Base-by-base conservation (phyloP, 2,329 filamentous ascomycete species). In the Pseudocercospora eumusae region DNA sequence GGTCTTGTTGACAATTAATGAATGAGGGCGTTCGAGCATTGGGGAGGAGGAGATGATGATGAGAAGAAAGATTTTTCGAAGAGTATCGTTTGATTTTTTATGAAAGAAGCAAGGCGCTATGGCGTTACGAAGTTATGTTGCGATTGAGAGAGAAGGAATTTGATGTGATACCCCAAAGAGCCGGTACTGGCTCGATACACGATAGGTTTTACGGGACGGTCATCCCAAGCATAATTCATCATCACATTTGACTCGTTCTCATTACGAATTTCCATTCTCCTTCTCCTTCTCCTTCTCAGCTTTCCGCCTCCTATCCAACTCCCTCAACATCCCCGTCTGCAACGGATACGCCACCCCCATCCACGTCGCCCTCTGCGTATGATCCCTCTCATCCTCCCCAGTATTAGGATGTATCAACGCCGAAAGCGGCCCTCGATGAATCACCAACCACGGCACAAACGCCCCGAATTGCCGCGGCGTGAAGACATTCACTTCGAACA, bases 401-500 rank as follows among this genome's bases (percentile, higher is more conserved):
- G 89, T 92, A 71, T 96, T 96, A 0, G 92, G 92, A 75, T 96
- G 93, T 1, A 96, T 75, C 20, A 97, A 79, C 3, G 81, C 92
- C 53, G 89, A 92, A 63, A 96, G 76, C 2, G 91, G 90, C 0
- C 92, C 92, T 4, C 92, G 83, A 76, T 93, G 88, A 61, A 96
- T 85, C 28, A 91, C 84, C 28, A 96, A 79, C 92, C 92, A 96
- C 0, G 91, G 84, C 42, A 97, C 79, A 70, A 96, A 96, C 0
- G 93, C 92, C 0, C 92, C 92, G 71, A 96, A 96, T 75, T 96
- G 90, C 2, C 86, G 74, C 0, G 92, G 93, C 0, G 88, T 92
- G 75, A 93, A 91, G 20, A 96, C 50, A 69, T 96, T 96, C 50
- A 96, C 91, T 77, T 97, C 93, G 70, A 96, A 96, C 92, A 96